phyloP scores from a whole-genome alignment of 768 basidiomycete genomes.

The Mycena indigotica region DNA sequence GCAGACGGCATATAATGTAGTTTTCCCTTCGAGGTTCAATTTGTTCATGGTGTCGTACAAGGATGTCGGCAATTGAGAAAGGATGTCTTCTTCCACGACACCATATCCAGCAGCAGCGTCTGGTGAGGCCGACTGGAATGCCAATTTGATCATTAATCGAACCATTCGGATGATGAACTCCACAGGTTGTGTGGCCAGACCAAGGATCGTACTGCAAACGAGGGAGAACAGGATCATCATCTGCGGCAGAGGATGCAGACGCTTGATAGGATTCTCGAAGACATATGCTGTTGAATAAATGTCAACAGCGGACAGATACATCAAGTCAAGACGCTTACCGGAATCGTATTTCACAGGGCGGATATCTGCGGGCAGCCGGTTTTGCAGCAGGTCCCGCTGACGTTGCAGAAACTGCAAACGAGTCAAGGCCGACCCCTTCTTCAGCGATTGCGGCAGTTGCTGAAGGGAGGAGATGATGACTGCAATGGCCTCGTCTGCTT shows the following conservation, averaged over 20 bases:
- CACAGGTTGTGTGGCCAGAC: not conserved
- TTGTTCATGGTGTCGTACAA: conserved; percentile 1
- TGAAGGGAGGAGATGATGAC: conserved; percentile 1
- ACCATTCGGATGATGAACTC: conserved; percentile 1
- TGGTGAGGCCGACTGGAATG: not conserved
- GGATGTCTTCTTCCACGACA: not conserved
- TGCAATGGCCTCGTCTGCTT: not conserved
- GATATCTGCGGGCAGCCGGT: conserved; percentile 2
- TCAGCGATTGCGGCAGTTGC: not conserved
- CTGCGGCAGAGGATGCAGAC: conserved; percentile 1
- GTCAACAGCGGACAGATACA: not conserved
- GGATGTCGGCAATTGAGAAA: conserved; percentile 3
- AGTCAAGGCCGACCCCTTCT: not conserved
- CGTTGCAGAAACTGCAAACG: not conserved
- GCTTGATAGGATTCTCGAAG: not conserved
- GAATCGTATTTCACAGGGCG: conserved; percentile 6
- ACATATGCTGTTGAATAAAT: conserved; percentile 2
- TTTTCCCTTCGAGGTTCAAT: conserved; percentile 12
- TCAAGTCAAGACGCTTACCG: not conserved
- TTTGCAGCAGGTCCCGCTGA: not conserved
- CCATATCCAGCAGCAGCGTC: not conserved
- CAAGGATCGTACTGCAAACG: conserved; percentile 7
- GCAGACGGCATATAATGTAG: conserved; percentile 6
- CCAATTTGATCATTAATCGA: not conserved
- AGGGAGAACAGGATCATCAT: conserved; percentile 7